Conservation (phyloP, 1,139 yeast genomes). For the Geotrichum restrictum region DNA sequence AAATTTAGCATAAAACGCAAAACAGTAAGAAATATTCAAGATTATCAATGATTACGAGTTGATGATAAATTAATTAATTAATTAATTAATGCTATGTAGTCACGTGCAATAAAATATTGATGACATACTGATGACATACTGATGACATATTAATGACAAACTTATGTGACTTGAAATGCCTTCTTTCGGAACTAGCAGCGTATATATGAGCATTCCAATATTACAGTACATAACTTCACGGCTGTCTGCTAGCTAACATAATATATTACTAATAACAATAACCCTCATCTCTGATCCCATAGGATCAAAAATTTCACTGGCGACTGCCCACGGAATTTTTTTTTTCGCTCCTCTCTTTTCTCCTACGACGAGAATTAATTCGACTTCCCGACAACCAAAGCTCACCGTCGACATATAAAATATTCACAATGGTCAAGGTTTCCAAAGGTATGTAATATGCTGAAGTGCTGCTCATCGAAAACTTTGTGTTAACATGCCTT, state of each 20-base stretch:
- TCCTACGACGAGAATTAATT: slow-evolving; percentile 18
- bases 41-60: background rate
- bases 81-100: too few relatives aligned
- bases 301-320: background rate
- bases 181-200: background rate
- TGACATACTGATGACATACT: too few relatives aligned
- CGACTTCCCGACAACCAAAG: slow-evolving; percentile 13
- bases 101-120: too few relatives aligned
- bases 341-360: slow-evolving; percentile 11
- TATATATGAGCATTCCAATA: background rate
- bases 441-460: slow-evolving; percentile 35
- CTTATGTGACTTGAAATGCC: slow-evolving; percentile 4
- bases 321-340: slow-evolving; percentile 1
- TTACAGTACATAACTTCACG: background rate
- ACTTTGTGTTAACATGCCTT: too few relatives aligned
- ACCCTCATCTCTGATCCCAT: background rate
- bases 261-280: background rate
- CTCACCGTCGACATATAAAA: slow-evolving; percentile 21
- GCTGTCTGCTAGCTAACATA: background rate
- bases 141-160: background rate
- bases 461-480: background rate
- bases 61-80: background rate
- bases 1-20: too few relatives aligned
- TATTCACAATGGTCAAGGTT: slow-evolving; percentile 37
- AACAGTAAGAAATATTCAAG: too few relatives aligned